Conservation (phyloP, 2,329 filamentous ascomycete species). For the Corinectria fuckeliana region DNA sequence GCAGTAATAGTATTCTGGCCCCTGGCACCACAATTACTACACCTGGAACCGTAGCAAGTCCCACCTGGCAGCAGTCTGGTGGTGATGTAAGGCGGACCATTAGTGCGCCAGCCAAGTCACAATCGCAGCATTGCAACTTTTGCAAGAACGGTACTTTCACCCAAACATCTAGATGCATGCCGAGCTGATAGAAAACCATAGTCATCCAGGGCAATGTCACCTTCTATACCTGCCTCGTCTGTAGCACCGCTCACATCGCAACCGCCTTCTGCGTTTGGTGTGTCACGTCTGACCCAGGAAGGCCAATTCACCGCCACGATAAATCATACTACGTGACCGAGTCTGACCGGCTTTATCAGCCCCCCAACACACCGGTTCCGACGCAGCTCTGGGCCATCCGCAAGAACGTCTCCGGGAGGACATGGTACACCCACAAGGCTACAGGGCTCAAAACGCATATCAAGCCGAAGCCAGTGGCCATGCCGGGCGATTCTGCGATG, state of each 20-base stretch:
- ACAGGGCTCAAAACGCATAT: conserved; percentile 36
- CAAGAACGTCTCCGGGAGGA: conserved; percentile 35
- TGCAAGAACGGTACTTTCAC: conserved; percentile 29
- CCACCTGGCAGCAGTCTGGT: conserved; percentile 16
- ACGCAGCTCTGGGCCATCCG: conserved; percentile 33
- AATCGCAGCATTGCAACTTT: conserved; percentile 20
- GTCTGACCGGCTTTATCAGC: conserved; percentile 33
- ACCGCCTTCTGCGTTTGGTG: conserved; percentile 39
- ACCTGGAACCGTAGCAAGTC: conserved; percentile 10
- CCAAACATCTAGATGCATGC: no score
- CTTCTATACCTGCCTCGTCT: conserved; percentile 37
- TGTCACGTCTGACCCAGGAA: conserved; percentile 34
- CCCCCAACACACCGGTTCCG: conserved; percentile 22
- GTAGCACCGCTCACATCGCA: conserved; percentile 30
- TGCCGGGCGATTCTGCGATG: conserved; percentile 18
- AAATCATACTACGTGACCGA: conserved; percentile 36
- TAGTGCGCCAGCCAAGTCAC: conserved; percentile 1
- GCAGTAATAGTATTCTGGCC: conserved; percentile 17
- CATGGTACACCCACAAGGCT: conserved; percentile 37
- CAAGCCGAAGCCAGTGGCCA: conserved; percentile 24
- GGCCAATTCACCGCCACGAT: conserved; percentile 34
- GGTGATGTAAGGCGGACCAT: not conserved
- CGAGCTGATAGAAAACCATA: not conserved
- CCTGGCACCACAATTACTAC: conserved; percentile 17
- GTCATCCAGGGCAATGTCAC: conserved; percentile 35